These are phyloP conservation scores for Lophiotrema nucula DNA, from an alignment of 495 filamentous ascomycete genomes.

Conservation along the genomic window DNA sequence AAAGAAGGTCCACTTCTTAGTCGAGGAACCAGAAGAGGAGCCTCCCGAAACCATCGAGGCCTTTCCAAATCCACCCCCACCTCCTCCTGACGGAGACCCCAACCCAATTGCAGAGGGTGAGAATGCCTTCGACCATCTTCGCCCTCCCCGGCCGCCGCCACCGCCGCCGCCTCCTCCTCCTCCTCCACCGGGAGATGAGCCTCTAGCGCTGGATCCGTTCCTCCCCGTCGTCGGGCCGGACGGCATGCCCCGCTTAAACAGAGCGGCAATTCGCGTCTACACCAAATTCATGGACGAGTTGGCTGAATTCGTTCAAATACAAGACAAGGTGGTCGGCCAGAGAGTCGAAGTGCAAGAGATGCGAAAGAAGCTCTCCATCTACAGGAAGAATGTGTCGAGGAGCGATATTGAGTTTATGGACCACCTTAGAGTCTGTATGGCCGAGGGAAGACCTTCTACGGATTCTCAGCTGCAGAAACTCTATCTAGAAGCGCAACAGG, in stretches of 20 bases:
- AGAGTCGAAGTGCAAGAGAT: constrained; percentile 21
- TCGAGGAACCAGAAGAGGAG: no score
- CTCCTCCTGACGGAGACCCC: no score
- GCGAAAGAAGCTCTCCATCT: constrained; percentile 1
- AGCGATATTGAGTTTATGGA: constrained; percentile 17
- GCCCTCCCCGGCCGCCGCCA: neutral
- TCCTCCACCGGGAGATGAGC: constrained; percentile 1
- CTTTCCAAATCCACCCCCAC: no score
- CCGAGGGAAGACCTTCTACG: neutral
- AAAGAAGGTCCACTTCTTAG: no score
- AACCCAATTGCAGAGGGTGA: no score
- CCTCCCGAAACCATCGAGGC: no score
- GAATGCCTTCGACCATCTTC: no score
- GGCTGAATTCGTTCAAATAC: constrained; percentile 17
- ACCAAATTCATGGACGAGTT: constrained; percentile 28
- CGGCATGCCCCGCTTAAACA: neutral
- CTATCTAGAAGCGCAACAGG: constrained; percentile 5
- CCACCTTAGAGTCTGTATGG: constrained; percentile 10
- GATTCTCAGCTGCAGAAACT: constrained; percentile 11
- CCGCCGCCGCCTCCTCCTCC: neutral
- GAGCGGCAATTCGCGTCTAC: constrained; percentile 11
- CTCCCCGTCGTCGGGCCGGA: neutral
- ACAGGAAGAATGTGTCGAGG: constrained; percentile 8
- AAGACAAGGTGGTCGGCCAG: constrained; percentile 9
- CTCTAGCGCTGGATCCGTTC: constrained; percentile 4